Evolutionary conservation across 306 rosid genomes (phyloP).

Genomic region (Ziziphus jujuba): DNA sequence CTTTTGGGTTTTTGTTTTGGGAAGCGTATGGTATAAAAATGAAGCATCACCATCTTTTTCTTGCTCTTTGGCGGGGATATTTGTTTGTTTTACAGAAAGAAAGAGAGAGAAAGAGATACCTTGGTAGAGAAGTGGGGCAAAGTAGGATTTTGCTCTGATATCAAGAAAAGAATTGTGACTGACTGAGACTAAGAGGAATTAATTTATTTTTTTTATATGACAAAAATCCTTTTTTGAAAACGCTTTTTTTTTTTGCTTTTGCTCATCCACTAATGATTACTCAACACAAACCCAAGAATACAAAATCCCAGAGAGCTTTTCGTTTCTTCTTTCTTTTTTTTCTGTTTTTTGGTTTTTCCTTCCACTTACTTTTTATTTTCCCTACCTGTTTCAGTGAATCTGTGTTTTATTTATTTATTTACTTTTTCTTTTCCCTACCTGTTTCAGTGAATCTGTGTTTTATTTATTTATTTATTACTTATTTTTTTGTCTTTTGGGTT

Average conservation of each 20-base stretch:
- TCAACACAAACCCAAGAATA: background rate
- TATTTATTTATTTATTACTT: too few species aligned
- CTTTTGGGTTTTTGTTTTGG: slow-evolving; percentile 11
- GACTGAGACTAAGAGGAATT: slow-evolving; percentile 1
- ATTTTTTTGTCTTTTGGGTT: background rate
- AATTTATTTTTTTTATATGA: slow-evolving; percentile 2
- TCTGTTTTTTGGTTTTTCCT: background rate
- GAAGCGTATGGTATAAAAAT: slow-evolving; percentile 4
- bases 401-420: too few species aligned
- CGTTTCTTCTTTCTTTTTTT: background rate
- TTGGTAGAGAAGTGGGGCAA: slow-evolving; percentile 64
- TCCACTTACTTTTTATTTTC: too few species aligned
- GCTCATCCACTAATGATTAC: background rate
- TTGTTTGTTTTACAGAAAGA: slow-evolving; percentile 17
- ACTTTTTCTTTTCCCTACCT: too few species aligned
- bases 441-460: too few species aligned
- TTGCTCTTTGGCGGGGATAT: background rate
- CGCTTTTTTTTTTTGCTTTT: slow-evolving; percentile 36
- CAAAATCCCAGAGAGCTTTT: background rate
- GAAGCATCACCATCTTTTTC: slow-evolving; percentile 9
- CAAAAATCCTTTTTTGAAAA: background rate
- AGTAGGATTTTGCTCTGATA: slow-evolving; percentile 50
- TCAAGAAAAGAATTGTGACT: slow-evolving; percentile 67
- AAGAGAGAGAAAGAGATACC: slow-evolving; percentile 50
- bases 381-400: too few species aligned